These are phyloP conservation scores for Tolypocladium inflatum DNA, from an alignment of 2,329 filamentous ascomycete genomes.

Conservation along the genomic window DNA sequence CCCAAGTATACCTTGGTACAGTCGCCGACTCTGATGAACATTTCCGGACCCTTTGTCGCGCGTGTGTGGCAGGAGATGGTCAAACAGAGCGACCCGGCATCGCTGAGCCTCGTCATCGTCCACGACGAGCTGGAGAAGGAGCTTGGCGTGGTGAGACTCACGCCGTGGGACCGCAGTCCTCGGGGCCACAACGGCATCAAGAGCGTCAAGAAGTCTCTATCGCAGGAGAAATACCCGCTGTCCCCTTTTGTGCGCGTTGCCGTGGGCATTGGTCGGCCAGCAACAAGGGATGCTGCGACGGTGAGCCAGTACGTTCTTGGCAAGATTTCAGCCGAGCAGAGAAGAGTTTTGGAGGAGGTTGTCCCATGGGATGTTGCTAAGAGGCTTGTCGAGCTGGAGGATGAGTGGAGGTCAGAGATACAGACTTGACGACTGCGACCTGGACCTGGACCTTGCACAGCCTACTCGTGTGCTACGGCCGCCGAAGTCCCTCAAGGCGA, in stretches of 20 bases:
- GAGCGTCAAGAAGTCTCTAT: conserved; percentile 47
- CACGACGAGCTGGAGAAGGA: conserved; percentile 80
- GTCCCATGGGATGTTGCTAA: conserved; percentile 43
- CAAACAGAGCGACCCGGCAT: conserved; percentile 20
- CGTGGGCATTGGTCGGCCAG: conserved; percentile 80
- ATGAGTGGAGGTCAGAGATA: conserved; percentile 22
- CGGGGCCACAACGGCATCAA: conserved; percentile 69
- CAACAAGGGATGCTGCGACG: conserved; percentile 51
- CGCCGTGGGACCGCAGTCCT: conserved; percentile 52
- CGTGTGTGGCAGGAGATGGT: conserved; percentile 54
- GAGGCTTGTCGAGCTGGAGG: conserved; percentile 36
- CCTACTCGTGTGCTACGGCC: background rate
- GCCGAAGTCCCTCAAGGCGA: background rate
- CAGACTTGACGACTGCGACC: background rate
- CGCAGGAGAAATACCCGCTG: conserved; percentile 26
- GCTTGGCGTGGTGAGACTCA: conserved; percentile 57
- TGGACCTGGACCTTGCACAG: background rate
- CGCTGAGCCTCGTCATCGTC: conserved; percentile 57
- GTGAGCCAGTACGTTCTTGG: conserved; percentile 73
- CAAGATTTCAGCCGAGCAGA: conserved; percentile 48
- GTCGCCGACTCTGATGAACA: conserved; percentile 75
- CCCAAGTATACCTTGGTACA: conserved; percentile 60
- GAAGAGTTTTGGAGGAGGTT: conserved; percentile 37
- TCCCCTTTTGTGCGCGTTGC: conserved; percentile 53
- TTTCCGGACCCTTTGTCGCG: conserved; percentile 62